Evolutionary conservation across 305 asterid species (phyloP).

Genomic region (Solanum chacoense): DNA sequence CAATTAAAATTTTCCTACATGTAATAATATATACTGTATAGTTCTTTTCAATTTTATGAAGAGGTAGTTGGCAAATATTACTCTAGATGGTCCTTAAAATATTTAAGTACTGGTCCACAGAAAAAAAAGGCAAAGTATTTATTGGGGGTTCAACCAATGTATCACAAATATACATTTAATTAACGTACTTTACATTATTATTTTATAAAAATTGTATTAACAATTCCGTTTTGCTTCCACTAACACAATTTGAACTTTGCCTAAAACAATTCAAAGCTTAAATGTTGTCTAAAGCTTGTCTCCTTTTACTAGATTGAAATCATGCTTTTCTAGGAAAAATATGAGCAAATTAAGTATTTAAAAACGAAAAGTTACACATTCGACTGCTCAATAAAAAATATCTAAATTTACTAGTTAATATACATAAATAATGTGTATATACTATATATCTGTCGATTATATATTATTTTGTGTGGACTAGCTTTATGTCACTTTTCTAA

Average conservation of each 20-base stretch:
- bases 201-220: neutral
- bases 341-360: neutral
- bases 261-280: neutral
- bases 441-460: neutral
- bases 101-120: neutral
- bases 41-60: constrained; percentile 6
- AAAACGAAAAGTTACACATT: neutral
- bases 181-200: neutral
- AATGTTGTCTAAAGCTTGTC: neutral
- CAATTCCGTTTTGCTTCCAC: constrained; percentile 21
- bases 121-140: neutral
- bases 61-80: constrained; percentile 14
- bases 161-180: neutral
- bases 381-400: neutral
- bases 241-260: neutral
- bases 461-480: neutral
- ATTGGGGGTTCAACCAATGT: constrained; percentile 8
- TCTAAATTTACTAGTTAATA: neutral
- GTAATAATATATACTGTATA: neutral
- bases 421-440: neutral
- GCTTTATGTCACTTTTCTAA: neutral
- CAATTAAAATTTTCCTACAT: neutral
- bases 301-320: neutral
- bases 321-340: neutral
- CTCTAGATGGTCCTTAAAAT: constrained; percentile 8